A percentile compares a stretch with the other conserved stretches of the same genome.
Evolutionary conservation across 2,329 filamentous ascomycete genomes (phyloP).

Genomic region (Fusarium domesticum): DNA sequence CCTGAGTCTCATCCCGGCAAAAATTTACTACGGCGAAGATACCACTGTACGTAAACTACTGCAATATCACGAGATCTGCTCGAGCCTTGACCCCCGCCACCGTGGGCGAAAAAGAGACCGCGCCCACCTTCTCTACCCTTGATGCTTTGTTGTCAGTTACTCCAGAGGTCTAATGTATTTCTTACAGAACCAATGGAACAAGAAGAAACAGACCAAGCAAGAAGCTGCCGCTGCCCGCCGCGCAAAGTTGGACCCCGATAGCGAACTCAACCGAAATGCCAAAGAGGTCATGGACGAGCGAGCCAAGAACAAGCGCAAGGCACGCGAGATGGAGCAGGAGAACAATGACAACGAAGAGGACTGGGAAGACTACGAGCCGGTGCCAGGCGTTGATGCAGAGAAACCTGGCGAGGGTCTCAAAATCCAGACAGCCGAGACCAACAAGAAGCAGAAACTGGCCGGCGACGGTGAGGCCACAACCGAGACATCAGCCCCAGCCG

Average conservation of each 20-base stretch:
- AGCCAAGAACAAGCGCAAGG: slow-evolving; percentile 74
- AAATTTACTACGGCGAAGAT: slow-evolving; percentile 87
- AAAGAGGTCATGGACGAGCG: slow-evolving; percentile 90
- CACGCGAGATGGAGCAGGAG: slow-evolving; percentile 58
- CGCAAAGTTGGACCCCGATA: slow-evolving; percentile 88
- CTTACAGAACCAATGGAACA: slow-evolving; percentile 80
- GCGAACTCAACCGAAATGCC: slow-evolving; percentile 73
- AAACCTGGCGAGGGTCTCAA: slow-evolving; percentile 63
- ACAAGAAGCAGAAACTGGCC: slow-evolving; percentile 53
- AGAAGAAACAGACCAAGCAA: slow-evolving; percentile 93
- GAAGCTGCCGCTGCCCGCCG: slow-evolving; percentile 78
- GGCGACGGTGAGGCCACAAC: slow-evolving; percentile 27
- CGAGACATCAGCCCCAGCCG: slow-evolving; percentile 38
- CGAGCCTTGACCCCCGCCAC: slow-evolving; percentile 5
- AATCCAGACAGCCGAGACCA: slow-evolving; percentile 44
- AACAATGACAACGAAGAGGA: slow-evolving; percentile 46
- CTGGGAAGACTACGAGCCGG: slow-evolving; percentile 42
- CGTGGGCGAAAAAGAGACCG: slow-evolving; percentile 2
- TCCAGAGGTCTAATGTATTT: slow-evolving; percentile 15
- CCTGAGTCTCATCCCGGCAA: slow-evolving; percentile 82
- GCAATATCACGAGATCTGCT: slow-evolving; percentile 1
- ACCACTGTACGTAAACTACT: slow-evolving; percentile 62
- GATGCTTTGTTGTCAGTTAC: not conserved
- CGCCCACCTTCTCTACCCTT: not conserved
- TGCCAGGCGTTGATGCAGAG: slow-evolving; percentile 57